Base-by-base conservation (phyloP, 768 basidiomycete species). In the Fistulinella prunicolor region DNA sequence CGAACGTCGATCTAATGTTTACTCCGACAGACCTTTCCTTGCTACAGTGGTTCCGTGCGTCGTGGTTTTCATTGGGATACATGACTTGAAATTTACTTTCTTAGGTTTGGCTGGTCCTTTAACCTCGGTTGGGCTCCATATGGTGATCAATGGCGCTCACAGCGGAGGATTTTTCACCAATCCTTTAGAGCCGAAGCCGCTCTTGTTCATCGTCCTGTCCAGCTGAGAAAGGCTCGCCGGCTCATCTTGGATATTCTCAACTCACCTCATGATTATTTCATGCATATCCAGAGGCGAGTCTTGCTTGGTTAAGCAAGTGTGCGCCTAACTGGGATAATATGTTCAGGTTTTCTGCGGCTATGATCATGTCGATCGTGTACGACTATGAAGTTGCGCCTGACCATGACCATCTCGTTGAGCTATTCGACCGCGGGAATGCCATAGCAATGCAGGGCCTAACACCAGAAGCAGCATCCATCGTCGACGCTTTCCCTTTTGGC, bases 361-460 rank as follows among this genome's bases (percentile, higher is more conserved):
- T 73, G 2, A 62, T 73, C 35, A 58, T 76, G 46, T 65, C 68
- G 14, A 61, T 76, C 13, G 63, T 70, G 13, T 78, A 77, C 35
- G 76, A 73, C 17, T 62, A 68, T 13, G 54, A 68, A 6, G 62
- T 73, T 7, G 63, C 63, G 14, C 57, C 68, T 8, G 50, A 62
- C 26, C 64, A 65, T 1, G 74, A 75, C 40, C 59, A 62, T 26
- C 68, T 72, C 49, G 65, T 76, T 12, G 50, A 67, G 9, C 51
- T 74, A 4, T 67, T 73, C 5, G 68, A 74, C 30, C 56, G 60
- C 10, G 71, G 71, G 5, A 34, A 65, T 5, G 3, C 22, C 9
- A 16, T 63, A 13, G 48, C 56, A 1, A 16, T 64, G 34, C 49
- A 41, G 38, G 19, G 28, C 6, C 24, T 59, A 4, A 52, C 50